phyloP scores from a whole-genome alignment of 164 flowering plant genomes.

The Pachysandra terminalis region DNA sequence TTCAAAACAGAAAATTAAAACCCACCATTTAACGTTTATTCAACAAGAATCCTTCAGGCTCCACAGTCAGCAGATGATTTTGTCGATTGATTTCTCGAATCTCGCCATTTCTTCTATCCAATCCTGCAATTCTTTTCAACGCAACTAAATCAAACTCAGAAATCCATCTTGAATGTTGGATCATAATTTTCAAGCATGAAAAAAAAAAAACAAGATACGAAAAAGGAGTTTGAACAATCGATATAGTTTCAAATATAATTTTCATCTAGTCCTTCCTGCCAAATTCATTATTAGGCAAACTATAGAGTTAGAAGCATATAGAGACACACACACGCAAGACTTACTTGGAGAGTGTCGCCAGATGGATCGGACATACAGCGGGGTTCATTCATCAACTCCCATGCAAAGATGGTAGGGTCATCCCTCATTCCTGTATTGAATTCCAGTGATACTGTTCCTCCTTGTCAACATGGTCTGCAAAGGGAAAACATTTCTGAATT shows the following conservation, averaged over 20 bases:
- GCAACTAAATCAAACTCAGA: constrained; percentile 14
- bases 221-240: no score
- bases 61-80: constrained; percentile 76
- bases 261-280: not conserved
- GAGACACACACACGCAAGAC: constrained; percentile 12
- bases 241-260: not conserved
- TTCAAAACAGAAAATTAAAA: no score
- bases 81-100: constrained; percentile 77
- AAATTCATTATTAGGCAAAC: not conserved
- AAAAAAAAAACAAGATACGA: not conserved
- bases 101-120: constrained; percentile 91
- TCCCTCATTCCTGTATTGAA: constrained; percentile 84
- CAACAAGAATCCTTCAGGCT: constrained; percentile 89
- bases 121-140: constrained; percentile 49
- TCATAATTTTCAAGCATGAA: not conserved
- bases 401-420: constrained; percentile 90
- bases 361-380: constrained; percentile 91
- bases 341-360: constrained; percentile 92
- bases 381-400: constrained; percentile 98
- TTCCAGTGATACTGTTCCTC: constrained; percentile 79
- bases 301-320: not conserved
- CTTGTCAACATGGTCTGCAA: constrained; percentile 79
- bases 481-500: not conserved
- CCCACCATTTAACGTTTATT: no score
- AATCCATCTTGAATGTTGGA: not conserved